A percentile compares a stretch with the other conserved stretches of the same genome.
Conservation (phyloP, 2,329 filamentous ascomycete species). For the Dissoconium aciculare region DNA sequence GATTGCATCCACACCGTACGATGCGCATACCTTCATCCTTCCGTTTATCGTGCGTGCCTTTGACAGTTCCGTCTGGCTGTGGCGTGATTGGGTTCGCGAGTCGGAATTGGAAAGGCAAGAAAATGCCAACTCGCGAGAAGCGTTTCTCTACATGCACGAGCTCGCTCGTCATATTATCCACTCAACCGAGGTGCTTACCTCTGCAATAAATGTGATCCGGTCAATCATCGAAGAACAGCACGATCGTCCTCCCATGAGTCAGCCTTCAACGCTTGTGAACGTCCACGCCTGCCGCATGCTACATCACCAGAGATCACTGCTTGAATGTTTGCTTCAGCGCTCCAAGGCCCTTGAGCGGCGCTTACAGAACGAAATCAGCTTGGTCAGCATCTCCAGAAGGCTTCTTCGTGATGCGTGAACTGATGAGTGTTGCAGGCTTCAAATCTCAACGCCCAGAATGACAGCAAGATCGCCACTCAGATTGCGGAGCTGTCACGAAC, state of each 20-base stretch:
- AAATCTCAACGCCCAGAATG: constrained; percentile 14
- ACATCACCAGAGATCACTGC: constrained; percentile 7
- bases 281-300: constrained; percentile 4
- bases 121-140: constrained; percentile 2
- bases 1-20: background rate
- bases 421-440: constrained; percentile 10
- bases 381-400: no score
- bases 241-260: no score
- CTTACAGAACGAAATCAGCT: constrained; percentile 16
- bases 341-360: constrained; percentile 12
- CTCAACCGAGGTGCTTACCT: constrained; percentile 10
- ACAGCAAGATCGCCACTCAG: constrained; percentile 9
- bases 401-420: no score
- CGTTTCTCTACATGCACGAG: constrained; percentile 12
- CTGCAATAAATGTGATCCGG: constrained; percentile 9
- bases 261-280: background rate
- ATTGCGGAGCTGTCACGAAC: constrained; percentile 11
- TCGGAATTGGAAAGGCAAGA: constrained; percentile 7
- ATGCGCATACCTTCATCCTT: constrained; percentile 8
- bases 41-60: constrained; percentile 8
- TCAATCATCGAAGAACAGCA: constrained; percentile 7
- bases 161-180: constrained; percentile 13
- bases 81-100: constrained; percentile 9
- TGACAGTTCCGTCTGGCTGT: constrained; percentile 10
- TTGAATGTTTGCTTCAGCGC: constrained; percentile 11